Conservation (phyloP, 257 asterid genomes). For the Datura wrightii region DNA sequence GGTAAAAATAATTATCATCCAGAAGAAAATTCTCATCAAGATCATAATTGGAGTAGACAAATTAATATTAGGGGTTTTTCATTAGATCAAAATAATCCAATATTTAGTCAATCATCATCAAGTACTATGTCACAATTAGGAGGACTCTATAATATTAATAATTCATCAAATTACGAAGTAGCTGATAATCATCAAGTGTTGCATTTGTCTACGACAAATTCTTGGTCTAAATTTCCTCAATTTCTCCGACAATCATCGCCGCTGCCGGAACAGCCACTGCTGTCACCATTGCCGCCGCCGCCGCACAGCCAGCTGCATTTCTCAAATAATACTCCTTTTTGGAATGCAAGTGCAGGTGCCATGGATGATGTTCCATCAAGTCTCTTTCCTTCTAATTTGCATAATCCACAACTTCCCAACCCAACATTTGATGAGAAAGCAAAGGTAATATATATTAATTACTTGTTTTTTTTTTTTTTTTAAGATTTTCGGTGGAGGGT, state of each 20-base stretch:
- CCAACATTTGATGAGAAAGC: slow-evolving; percentile 58
- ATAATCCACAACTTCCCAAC: slow-evolving; percentile 47
- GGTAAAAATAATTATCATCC: slow-evolving; percentile 41
- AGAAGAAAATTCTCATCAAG: no score
- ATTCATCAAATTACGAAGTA: slow-evolving; percentile 33
- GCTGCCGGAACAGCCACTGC: slow-evolving; percentile 43
- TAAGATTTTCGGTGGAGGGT: background rate
- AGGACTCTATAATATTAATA: no score
- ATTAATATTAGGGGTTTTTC: slow-evolving; percentile 45
- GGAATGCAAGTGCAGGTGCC: slow-evolving; percentile 69
- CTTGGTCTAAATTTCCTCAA: slow-evolving; percentile 62
- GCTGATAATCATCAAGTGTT: slow-evolving; percentile 30
- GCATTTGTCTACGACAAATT: slow-evolving; percentile 32
- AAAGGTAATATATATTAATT: slow-evolving; percentile 43
- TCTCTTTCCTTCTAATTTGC: slow-evolving; percentile 58
- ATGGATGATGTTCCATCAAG: slow-evolving; percentile 51
- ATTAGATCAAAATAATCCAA: slow-evolving; percentile 42
- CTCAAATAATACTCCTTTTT: slow-evolving; percentile 75
- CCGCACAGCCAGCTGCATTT: slow-evolving; percentile 65
- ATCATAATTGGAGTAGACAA: background rate
- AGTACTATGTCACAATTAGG: no score
- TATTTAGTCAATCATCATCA: background rate
- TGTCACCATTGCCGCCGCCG: slow-evolving; percentile 20
- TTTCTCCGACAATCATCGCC: slow-evolving; percentile 51
- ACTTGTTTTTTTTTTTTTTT: background rate